Conservation (phyloP, 768 basidiomycete species). For the Clitopilus passeckerianus region DNA sequence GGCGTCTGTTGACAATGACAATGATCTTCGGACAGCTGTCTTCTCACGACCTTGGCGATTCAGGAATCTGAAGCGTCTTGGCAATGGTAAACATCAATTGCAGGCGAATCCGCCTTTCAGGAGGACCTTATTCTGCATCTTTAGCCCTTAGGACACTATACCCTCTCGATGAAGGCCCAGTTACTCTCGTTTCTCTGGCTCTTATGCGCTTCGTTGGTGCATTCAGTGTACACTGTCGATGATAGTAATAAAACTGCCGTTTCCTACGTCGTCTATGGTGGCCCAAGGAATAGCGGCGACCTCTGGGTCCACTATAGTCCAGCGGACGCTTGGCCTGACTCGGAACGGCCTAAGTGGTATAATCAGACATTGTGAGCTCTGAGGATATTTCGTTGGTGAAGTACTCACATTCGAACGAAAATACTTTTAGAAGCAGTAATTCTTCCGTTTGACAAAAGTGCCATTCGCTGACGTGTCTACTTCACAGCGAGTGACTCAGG, state of each 20-base stretch:
- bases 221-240: neutral
- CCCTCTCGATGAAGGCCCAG: neutral
- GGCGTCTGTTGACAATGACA: neutral
- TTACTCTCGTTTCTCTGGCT: neutral
- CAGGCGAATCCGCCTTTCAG: neutral
- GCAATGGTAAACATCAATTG: too few species aligned
- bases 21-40: too few species aligned
- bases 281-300: neutral
- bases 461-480: neutral
- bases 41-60: too few species aligned
- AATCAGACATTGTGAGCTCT: neutral
- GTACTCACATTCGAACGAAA: neutral
- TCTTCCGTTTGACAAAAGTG: neutral
- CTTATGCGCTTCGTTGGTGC: neutral
- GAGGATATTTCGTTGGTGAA: neutral
- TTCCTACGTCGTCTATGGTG: neutral
- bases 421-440: neutral
- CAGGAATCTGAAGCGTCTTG: too few species aligned
- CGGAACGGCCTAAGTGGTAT: neutral
- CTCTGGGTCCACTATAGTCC: neutral
- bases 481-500: neutral
- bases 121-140: too few species aligned
- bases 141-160: neutral
- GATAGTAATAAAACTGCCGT: neutral
- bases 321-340: neutral